Evolutionary conservation across 345 rosid species (phyloP), one percentile per base, ranked within the genome.

Genomic region (Populus euphratica): DNA sequence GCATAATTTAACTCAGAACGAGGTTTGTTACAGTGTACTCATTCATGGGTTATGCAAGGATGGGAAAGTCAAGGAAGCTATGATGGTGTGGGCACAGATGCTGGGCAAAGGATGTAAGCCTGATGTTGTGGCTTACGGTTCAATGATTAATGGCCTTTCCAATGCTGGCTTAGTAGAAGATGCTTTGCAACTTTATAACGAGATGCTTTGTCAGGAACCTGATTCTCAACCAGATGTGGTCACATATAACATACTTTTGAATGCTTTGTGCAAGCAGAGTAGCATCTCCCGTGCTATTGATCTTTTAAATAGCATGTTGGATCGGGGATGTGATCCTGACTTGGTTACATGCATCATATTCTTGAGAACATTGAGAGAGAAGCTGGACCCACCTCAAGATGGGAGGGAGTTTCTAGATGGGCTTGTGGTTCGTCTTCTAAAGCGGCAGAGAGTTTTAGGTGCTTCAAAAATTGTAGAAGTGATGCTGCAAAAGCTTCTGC

Each of bases 141-240:
- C 97, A 69, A 87, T 96, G 89, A 93, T 96, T 79, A 88, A 89
- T 77, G 99, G 99, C 73, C 87, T 91, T 63, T 93, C 96, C 79
- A 82, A 77, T 81, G 75, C 80, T 59, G 92, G 97, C 35, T 88
- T 81, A 1, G 64, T 92, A 72, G 88, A 92, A 80, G 91, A 86
- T 61, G 98, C 92, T 38, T 82, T 93, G 71, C 88, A 90, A 80
- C 91, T 90, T 75, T 93, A 86, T 73, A 86, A 92, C 83, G 93
- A 93, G 90, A 96, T 96, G 98, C 86, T 96, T 76, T 96, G 88
- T 76, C 88, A 78, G 80, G 96, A 83, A 66, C 85, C 92, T 12
- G 77, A 79, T 68, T 86, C 91, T 81, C 94, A 90, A 52, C 98
- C 99, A 29, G 99, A 96, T 83, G 91, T 92, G 49, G 79, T 96